These are phyloP conservation scores for Luffa acutangula DNA, from an alignment of 306 rosid genomes.

Conservation along the genomic window DNA sequence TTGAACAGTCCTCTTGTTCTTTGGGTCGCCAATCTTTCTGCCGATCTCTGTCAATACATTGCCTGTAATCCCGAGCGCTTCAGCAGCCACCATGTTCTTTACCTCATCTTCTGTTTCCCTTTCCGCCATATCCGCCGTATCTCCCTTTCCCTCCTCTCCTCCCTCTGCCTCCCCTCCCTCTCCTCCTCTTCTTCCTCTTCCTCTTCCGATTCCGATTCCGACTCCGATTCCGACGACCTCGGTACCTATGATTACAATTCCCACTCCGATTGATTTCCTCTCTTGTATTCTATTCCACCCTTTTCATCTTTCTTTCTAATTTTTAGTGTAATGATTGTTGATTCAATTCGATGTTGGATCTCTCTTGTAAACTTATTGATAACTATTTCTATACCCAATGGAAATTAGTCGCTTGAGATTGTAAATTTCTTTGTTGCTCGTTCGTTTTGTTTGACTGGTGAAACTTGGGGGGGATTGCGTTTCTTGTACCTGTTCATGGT, in stretches of 20 bases:
- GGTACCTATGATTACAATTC: not conserved
- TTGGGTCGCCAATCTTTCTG: slow-evolving; percentile 52
- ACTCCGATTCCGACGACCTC: not conserved
- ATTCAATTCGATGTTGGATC: not conserved
- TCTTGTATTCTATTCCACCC: not conserved
- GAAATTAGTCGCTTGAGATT: not conserved
- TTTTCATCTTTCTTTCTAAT: not conserved
- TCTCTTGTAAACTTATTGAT: not conserved
- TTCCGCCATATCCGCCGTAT: slow-evolving; percentile 28
- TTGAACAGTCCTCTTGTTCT: slow-evolving; percentile 42
- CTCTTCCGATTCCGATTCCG: not conserved
- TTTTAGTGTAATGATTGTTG: not conserved
- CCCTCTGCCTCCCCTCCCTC: slow-evolving; percentile 21
- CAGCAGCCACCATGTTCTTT: slow-evolving; percentile 36
- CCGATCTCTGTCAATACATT: slow-evolving; percentile 52
- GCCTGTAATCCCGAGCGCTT: slow-evolving; percentile 75
- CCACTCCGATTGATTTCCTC: slow-evolving; percentile 22
- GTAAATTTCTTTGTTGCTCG: not conserved
- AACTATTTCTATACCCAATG: not conserved
- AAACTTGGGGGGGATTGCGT: not conserved
- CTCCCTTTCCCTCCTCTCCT: slow-evolving; percentile 26
- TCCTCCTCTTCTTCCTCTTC: slow-evolving; percentile 7
- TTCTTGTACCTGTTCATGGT: not conserved
- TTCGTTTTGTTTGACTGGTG: not conserved
- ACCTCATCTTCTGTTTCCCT: slow-evolving; percentile 62